A percentile compares a stretch with the other conserved stretches of the same genome.
phyloP scores from a whole-genome alignment of 2,329 filamentous ascomycete species.

The Coleophoma crateriformis region DNA sequence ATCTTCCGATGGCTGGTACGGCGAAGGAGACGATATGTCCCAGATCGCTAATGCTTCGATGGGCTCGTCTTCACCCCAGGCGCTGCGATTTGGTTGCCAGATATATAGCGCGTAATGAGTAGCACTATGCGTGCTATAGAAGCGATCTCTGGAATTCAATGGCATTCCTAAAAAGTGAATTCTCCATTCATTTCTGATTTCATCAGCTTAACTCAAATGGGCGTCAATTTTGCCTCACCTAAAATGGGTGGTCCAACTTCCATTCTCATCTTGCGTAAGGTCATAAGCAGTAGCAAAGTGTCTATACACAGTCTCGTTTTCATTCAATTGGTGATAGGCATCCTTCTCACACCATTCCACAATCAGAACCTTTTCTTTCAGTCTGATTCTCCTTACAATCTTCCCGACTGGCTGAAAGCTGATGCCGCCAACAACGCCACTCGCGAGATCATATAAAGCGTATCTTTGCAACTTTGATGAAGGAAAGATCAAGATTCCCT shows the following conservation, averaged over 20 bases:
- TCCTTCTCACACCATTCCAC: constrained; percentile 57
- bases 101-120: constrained; percentile 57
- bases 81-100: constrained; percentile 52
- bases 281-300: constrained; percentile 58
- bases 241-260: constrained; percentile 38
- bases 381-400: constrained; percentile 47
- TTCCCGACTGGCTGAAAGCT: constrained; percentile 45
- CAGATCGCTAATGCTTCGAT: constrained; percentile 54
- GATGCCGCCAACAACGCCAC: constrained; percentile 34
- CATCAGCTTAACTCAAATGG: background rate
- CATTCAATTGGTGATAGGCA: constrained; percentile 45
- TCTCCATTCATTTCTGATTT: constrained; percentile 44
- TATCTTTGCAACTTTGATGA: constrained; percentile 26
- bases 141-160: constrained; percentile 49
- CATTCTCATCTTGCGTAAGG: constrained; percentile 24
- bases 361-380: constrained; percentile 48
- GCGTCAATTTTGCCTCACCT: constrained; percentile 31
- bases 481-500: constrained; percentile 49
- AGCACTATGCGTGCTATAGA: constrained; percentile 54
- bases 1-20: constrained; percentile 45
- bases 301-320: constrained; percentile 43
- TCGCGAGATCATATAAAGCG: constrained; percentile 45
- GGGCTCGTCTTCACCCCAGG: constrained; percentile 50
- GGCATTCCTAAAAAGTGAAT: constrained; percentile 52
- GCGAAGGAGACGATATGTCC: constrained; percentile 46